A percentile compares a stretch with the other conserved stretches of the same genome.
Evolutionary conservation across 139 green algal species (phyloP).

Genomic region (Picochlorum costavermella): DNA sequence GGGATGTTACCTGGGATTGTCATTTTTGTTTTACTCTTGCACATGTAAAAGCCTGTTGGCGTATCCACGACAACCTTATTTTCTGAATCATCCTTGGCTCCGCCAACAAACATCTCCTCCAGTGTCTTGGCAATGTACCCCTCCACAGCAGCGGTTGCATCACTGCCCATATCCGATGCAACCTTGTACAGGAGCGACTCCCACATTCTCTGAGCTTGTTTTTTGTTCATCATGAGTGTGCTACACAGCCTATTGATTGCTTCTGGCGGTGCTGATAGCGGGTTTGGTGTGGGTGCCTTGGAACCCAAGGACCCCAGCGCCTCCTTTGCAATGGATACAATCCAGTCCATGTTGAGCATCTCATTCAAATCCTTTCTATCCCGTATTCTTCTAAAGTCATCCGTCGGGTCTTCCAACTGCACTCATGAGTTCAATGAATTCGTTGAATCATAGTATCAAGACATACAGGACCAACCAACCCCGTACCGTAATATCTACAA

Average conservation of each 20-base stretch:
- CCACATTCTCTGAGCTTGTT: conserved; percentile 19
- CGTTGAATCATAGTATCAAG: neutral
- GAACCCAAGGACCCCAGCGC: neutral
- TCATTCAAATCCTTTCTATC: conserved; percentile 60
- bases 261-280: conserved; percentile 14
- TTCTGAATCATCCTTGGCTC: conserved; percentile 1
- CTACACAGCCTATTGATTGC: conserved; percentile 9
- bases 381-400: conserved; percentile 56
- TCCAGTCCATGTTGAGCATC: conserved; percentile 28
- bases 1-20: neutral
- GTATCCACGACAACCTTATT: conserved; percentile 13
- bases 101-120: neutral
- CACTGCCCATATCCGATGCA: neutral
- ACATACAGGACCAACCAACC: conserved; percentile 20
- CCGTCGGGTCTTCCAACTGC: conserved; percentile 70
- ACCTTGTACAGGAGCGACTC: conserved; percentile 3
- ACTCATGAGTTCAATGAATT: neutral
- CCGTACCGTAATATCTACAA: conserved; percentile 39
- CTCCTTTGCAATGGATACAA: neutral
- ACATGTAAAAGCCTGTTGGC: conserved; percentile 17
- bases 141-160: neutral
- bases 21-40: neutral
- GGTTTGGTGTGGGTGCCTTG: neutral
- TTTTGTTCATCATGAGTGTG: conserved; percentile 22
- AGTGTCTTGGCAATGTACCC: neutral